Percentiles rank a stretch among this genome's conserved stretches.
Evolutionary conservation across 352 stramenopile species (phyloP).

Genomic region (Pythium grandisporangium): DNA sequence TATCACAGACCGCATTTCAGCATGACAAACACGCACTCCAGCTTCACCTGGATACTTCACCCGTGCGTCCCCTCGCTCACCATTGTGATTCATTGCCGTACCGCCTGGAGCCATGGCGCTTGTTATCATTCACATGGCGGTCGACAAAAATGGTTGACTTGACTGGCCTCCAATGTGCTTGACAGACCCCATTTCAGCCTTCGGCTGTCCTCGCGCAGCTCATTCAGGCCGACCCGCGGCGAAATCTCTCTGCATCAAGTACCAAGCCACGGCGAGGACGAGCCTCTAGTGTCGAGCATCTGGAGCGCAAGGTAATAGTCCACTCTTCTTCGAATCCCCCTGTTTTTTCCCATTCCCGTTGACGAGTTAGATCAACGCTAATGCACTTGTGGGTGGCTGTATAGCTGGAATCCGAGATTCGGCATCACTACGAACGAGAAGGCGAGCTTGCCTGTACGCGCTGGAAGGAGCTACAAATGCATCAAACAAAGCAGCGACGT

Average conservation of each 20-base stretch:
- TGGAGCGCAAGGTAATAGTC: constrained; percentile 47
- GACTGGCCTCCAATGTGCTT: neutral
- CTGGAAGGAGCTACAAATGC: constrained; percentile 41
- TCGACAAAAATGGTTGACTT: no score
- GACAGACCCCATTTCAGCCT: constrained; percentile 40
- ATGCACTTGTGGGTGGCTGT: neutral
- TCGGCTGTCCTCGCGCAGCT: constrained; percentile 36
- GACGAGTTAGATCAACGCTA: neutral
- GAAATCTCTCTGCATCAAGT: constrained; percentile 9
- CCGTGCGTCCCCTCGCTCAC: no score
- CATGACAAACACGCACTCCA: constrained; percentile 32
- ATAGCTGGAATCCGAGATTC: constrained; percentile 47
- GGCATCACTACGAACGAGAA: constrained; percentile 45
- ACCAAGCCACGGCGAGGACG: constrained; percentile 17
- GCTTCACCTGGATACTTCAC: constrained; percentile 35
- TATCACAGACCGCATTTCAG: constrained; percentile 17
- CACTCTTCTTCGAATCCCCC: no score
- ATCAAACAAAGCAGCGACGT: constrained; percentile 11
- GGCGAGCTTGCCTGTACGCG: constrained; percentile 32
- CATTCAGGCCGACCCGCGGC: constrained; percentile 24
- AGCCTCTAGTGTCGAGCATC: constrained; percentile 24
- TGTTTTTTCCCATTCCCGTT: no score
- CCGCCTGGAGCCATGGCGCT: no score
- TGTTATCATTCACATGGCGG: no score
- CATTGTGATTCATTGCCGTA: no score